phyloP scores from a whole-genome alignment of 257 asterid genomes.

The Linderniella brevidens region DNA sequence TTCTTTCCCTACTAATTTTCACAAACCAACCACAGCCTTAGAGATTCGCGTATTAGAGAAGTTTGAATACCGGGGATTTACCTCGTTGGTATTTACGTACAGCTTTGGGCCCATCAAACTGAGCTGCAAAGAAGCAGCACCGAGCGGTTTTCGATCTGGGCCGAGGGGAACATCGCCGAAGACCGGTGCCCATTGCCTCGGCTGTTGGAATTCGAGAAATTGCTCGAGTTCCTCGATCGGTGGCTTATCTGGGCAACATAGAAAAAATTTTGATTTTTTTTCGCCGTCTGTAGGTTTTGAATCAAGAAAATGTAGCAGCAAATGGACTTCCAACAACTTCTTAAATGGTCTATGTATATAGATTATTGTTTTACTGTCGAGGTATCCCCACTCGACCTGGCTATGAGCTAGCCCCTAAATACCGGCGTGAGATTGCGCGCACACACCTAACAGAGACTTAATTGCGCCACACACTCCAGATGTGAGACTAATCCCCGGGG shows the following conservation, averaged over 20 bases:
- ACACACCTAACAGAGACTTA: no score
- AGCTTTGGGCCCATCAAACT: slow-evolving; percentile 95
- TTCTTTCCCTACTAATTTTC: no score
- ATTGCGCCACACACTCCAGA: no score
- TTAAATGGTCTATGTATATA: no score
- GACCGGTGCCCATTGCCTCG: slow-evolving; percentile 98
- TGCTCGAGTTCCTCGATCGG: slow-evolving; percentile 97
- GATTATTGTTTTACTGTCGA: no score
- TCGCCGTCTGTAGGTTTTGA: background rate
- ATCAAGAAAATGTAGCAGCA: background rate
- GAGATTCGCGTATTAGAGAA: background rate
- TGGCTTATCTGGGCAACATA: slow-evolving; percentile 59
- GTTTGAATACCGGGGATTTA: slow-evolving; percentile 15
- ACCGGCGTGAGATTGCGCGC: no score
- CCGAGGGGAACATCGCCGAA: slow-evolving; percentile 93
- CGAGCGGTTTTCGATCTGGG: slow-evolving; percentile 73
- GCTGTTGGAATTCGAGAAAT: slow-evolving; percentile 94
- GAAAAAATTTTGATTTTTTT: background rate
- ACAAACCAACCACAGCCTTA: no score
- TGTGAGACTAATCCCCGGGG: no score
- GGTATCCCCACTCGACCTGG: no score
- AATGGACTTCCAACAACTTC: no score
- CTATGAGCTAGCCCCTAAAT: no score
- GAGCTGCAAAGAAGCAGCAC: slow-evolving; percentile 66
- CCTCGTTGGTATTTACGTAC: slow-evolving; percentile 54